Evolutionary conservation across 2,329 filamentous ascomycete species (phyloP), one percentile per base, ranked within the genome.

Genomic region (Scleromitrula shiraiana): DNA sequence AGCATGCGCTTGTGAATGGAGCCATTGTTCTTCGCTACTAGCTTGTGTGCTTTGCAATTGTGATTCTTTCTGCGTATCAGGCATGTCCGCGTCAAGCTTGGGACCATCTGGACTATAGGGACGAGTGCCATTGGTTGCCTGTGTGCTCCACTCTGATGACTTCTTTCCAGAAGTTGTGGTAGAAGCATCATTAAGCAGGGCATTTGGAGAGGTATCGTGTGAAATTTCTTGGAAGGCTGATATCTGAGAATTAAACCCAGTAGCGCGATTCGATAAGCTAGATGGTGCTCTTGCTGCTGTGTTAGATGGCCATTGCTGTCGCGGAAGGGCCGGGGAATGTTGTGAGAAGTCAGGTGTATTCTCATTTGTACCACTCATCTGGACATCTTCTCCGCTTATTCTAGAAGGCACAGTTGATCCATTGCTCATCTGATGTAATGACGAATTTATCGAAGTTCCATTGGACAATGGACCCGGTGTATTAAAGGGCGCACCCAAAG

Each of bases 141-240:
- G 85, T 0, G 84, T 87, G 62, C 83, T 83, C 64, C 77, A 76
- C 0, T 77, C 80, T 1, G 78, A 82, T 1, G 86, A 88, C 2
- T 86, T 90, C 67, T 95, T 93, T n/a, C 82, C 80, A 3, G 79
- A 84, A 19, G 81, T 82, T 1, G 90, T 95, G 1, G 90, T 94
- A 2, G 89, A 95, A 2, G 89, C 91, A 60, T 95, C 89, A 59
- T 97, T 96, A 45, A 82, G 70, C 50, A 76, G 65, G 10, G 75
- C 76, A 22, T 75, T 78, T 12, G 78, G 78, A 4, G 77, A 78
- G 45, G 79, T 68, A 4, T 76, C 78, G 0, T 72, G 67, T 1
- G 79, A 76, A 2, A 83, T 65, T 17, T 76, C 69, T 14, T 77
- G 80, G 37, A 82, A 66, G 1, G 70, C 73, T 4, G 82, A 84